Evolutionary conservation across 768 basidiomycete genomes (phyloP).

Genomic region (Suillus brevipes): DNA sequence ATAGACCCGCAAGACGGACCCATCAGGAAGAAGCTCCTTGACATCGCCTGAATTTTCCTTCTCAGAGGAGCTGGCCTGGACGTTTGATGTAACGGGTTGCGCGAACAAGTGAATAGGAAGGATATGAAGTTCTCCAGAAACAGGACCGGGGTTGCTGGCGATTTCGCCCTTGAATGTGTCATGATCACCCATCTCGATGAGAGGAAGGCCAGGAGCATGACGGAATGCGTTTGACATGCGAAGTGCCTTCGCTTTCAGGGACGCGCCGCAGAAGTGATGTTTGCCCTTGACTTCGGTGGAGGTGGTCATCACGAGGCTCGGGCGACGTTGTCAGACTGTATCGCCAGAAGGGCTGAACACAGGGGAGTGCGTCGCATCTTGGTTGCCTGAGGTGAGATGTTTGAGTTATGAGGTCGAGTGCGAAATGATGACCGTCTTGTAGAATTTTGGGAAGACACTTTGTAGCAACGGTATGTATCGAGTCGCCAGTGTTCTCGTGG

Average conservation of each 20-base stretch:
- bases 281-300: slow-evolving; percentile 15
- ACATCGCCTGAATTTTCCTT: slow-evolving; percentile 1
- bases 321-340: slow-evolving; percentile 44
- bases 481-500: slow-evolving; percentile 55
- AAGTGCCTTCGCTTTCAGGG: slow-evolving; percentile 49
- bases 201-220: slow-evolving; percentile 53
- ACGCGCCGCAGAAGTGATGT: slow-evolving; percentile 34
- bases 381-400: slow-evolving; percentile 79
- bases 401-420: slow-evolving; percentile 41
- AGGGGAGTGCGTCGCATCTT: slow-evolving; percentile 80
- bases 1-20: slow-evolving; percentile 3
- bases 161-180: slow-evolving; percentile 12
- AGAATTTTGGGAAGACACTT: slow-evolving; percentile 60
- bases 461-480: slow-evolving; percentile 52
- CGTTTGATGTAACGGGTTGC: slow-evolving; percentile 12
- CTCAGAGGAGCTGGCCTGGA: neutral
- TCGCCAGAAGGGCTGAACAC: slow-evolving; percentile 65
- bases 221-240: slow-evolving; percentile 56
- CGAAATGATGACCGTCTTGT: slow-evolving; percentile 65
- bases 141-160: slow-evolving; percentile 12
- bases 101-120: slow-evolving; percentile 34
- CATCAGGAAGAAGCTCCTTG: slow-evolving; percentile 10
- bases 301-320: slow-evolving; percentile 13
- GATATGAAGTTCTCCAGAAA: slow-evolving; percentile 34
- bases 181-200: slow-evolving; percentile 35